Evolutionary conservation across 2,329 filamentous ascomycete genomes (phyloP), one percentile per base, ranked within the genome.

Genomic region (Colletotrichum magnum): DNA sequence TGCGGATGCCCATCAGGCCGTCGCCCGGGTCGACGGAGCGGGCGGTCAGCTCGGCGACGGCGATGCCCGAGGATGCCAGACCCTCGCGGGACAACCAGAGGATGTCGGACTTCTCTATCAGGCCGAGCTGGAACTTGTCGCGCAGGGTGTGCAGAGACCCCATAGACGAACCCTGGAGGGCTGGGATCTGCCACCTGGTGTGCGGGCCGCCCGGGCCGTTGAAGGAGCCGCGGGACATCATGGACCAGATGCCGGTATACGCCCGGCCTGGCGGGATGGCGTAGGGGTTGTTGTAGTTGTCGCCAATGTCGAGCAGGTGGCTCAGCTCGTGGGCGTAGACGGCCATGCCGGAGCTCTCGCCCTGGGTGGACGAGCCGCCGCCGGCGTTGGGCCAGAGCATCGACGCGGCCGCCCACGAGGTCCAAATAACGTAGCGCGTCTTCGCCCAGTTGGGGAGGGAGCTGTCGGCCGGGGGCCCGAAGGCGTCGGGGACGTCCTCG

Each of bases 261-360:
- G 82, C 76, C 24, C 86, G 82, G 3, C 83, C 80, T 50, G 81
- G 74, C 1, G 85, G 85, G 1, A 77, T 72, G 3, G 82, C 78
- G 71, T 84, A 87, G 0, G 86, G 86, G 62, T 88, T 88, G 72
- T 87, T 87, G 73, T 88, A 87, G 73, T 88, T 88, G 72, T 88
- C 86, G 9, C 84, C 83, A 24, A 87, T 87, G 15, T 82, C 80
- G 1, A 88, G 79, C 45, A 88, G 74, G 73, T 88, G 86, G 26
- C 80, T 83, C 4, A 88, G 76, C 71, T 88, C 86, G 73, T 88
- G 86, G 1, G 86, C 86, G 71, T 84, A 88, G 0, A 84, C 86
- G 0, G 80, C 82, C 83, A 86, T 84, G 6, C 86, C 86, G 1
- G 83, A 86, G 72, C 83, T 86, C 72, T 88, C 86, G 3, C 79